Conservation (phyloP, 164 flowering plant genomes). For the Tetracentron sinense region DNA sequence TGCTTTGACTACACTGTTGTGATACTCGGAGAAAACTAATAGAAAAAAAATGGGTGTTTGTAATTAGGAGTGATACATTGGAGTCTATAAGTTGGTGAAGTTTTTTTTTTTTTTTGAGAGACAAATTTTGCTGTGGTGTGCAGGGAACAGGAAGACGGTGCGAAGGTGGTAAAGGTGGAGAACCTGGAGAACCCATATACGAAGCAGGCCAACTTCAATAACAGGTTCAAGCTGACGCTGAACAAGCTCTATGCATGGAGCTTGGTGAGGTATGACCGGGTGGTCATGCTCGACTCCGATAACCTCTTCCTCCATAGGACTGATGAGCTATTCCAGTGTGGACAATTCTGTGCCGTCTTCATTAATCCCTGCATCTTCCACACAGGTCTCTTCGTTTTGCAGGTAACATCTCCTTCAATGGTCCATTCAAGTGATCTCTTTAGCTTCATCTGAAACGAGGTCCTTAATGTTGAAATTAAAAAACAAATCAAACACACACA, state of each 20-base stretch:
- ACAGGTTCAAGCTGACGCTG: conserved; percentile 74
- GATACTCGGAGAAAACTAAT: no score
- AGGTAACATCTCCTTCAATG: conserved; percentile 41
- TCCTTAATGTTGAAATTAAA: no score
- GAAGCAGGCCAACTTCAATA: conserved; percentile 36
- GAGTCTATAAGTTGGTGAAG: neutral
- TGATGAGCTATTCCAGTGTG: conserved; percentile 93
- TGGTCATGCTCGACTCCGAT: conserved; percentile 94
- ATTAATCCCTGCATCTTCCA: conserved; percentile 99
- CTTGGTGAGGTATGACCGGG: conserved; percentile 73
- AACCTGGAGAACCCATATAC: conserved; percentile 77
- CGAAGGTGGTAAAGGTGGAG: conserved; percentile 72
- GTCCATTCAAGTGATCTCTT: neutral
- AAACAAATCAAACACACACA: no score
- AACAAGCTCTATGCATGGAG: conserved; percentile 98
- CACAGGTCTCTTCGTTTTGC: conserved; percentile 91
- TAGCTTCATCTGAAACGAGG: neutral
- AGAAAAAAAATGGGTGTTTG: no score
- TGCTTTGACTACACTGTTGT: no score
- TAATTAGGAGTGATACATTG: no score
- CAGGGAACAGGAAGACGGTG: conserved; percentile 92
- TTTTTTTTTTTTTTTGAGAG: no score
- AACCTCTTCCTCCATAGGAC: conserved; percentile 81
- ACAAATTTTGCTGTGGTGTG: conserved; percentile 3
- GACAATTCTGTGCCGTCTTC: conserved; percentile 95